A percentile compares a stretch with the other conserved stretches of the same genome.
Evolutionary conservation across 1,139 yeast genomes (phyloP).

Genomic region (Taiozyma sp.): DNA sequence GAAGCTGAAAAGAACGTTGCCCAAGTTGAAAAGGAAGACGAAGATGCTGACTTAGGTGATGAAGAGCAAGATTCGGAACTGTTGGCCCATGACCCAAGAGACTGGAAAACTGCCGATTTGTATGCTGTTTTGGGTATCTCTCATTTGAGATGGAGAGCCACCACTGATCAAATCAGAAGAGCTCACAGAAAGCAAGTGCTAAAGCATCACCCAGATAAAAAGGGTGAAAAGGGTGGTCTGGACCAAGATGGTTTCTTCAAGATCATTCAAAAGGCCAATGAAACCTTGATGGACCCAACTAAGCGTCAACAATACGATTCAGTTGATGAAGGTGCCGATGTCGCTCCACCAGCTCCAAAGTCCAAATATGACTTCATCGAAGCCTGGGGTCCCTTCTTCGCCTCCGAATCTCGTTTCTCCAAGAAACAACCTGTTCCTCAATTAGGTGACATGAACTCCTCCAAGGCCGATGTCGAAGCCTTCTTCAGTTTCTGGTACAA

Average conservation of each 20-base stretch:
- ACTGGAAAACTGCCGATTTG: slow-evolving; percentile 95
- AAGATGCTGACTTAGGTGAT: slow-evolving; percentile 71
- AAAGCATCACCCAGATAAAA: slow-evolving; percentile 98
- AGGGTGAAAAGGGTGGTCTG: slow-evolving; percentile 78
- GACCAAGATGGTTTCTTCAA: slow-evolving; percentile 98
- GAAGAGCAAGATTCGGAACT: slow-evolving; percentile 64
- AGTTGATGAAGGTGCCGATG: slow-evolving; percentile 85
- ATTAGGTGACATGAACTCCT: slow-evolving; percentile 62
- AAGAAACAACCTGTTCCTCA: slow-evolving; percentile 83
- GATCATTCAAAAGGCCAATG: slow-evolving; percentile 95
- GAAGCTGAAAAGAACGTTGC: slow-evolving; percentile 90
- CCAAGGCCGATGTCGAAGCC: slow-evolving; percentile 80
- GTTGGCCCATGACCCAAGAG: slow-evolving; percentile 89
- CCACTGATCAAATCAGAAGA: slow-evolving; percentile 88
- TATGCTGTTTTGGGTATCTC: slow-evolving; percentile 94
- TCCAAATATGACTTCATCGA: slow-evolving; percentile 73
- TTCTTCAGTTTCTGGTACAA: slow-evolving; percentile 93
- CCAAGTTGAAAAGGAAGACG: slow-evolving; percentile 60
- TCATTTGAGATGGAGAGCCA: slow-evolving; percentile 86
- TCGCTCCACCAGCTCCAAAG: slow-evolving; percentile 68
- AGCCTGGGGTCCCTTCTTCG: slow-evolving; percentile 92
- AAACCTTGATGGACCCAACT: slow-evolving; percentile 75
- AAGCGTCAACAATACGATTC: slow-evolving; percentile 95
- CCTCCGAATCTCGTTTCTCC: slow-evolving; percentile 85
- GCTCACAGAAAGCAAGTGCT: slow-evolving; percentile 97